Evolutionary conservation across 2,329 filamentous ascomycete genomes (phyloP), one percentile per base, ranked within the genome.

Genomic region (Fusarium pseudocircinatum): DNA sequence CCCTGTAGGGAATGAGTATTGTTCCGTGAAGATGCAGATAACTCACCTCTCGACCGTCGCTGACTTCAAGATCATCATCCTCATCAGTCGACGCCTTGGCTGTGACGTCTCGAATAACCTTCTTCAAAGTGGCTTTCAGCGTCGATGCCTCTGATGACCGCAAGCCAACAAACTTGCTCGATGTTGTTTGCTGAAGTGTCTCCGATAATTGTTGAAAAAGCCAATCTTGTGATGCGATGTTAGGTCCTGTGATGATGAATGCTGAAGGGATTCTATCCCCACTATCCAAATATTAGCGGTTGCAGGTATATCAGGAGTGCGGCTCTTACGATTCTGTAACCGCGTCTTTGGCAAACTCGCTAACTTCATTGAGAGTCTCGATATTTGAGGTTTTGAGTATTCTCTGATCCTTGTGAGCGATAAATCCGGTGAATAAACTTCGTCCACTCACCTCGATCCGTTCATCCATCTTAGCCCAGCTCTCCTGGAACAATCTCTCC

Each of bases 181-280:
- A 77, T 32, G 83, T 80, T 56, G 85, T 80, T 69, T 80, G 73
- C 76, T 83, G 82, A n/a, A 91, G 82, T n/a, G 82, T 83, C 66
- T 89, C 87, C 18, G 89, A 87, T 16, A 95, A 83, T 79, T 94
- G 92, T 65, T 90, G 86, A 75, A 95, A 95, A n/a, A 95, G 85
- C 18, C 93, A 85, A 46, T 90, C 89, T 79, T 95, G 92, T 4
- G 92, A 92, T 40, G 93, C 91, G 75, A 95, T 92, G 72, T 94
- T 94, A 13, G 94, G 92, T 0, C 94, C 94, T 14, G 93, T 93
- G 66, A 94, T 88, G 74, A 96, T 90, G 74, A 96, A 91, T 5
- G 89, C 92, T 13, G 92, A 88, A 0, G 92, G 90, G 43, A 94
- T 87, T 78, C 87, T 89, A 53, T 84, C 83, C 44, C 79, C 78